Evolutionary conservation across 495 filamentous ascomycete genomes (phyloP).

Genomic region (Penicillium tannophilum): DNA sequence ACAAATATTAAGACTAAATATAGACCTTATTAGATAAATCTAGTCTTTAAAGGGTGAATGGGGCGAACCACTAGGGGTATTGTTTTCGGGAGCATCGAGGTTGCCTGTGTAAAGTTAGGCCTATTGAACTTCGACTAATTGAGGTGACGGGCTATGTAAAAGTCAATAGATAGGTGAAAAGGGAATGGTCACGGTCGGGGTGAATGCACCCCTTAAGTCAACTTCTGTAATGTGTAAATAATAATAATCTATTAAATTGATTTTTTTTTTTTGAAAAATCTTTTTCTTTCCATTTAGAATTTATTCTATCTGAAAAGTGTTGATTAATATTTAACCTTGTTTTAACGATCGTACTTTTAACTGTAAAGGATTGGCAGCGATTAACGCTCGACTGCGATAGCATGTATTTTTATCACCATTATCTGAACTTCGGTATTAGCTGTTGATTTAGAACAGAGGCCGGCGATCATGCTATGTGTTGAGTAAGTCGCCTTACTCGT

Average conservation of each 20-base stretch:
- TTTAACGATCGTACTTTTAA: background rate
- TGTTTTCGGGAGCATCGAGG: too few species aligned
- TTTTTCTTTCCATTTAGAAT: background rate
- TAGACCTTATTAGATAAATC: too few species aligned
- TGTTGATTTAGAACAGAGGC: conserved; percentile 1
- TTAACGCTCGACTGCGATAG: background rate
- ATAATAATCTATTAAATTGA: background rate
- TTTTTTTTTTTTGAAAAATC: background rate
- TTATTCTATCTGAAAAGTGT: background rate
- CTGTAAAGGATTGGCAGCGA: background rate
- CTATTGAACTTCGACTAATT: background rate
- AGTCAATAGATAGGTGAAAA: background rate
- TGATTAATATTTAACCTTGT: background rate
- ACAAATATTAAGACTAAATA: too few species aligned
- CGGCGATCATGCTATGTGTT: background rate
- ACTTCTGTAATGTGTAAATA: background rate
- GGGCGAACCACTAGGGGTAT: too few species aligned
- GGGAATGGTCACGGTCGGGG: background rate
- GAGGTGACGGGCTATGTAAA: background rate
- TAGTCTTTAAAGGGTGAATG: too few species aligned
- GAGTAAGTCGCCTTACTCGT: background rate
- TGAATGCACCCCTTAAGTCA: background rate
- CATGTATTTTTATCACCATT: background rate
- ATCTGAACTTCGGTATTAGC: background rate
- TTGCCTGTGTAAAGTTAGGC: background rate